Evolutionary conservation across 1,139 yeast species (phyloP), one percentile per base, ranked within the genome.

Genomic region (Protomyces arabidopsidicola): DNA sequence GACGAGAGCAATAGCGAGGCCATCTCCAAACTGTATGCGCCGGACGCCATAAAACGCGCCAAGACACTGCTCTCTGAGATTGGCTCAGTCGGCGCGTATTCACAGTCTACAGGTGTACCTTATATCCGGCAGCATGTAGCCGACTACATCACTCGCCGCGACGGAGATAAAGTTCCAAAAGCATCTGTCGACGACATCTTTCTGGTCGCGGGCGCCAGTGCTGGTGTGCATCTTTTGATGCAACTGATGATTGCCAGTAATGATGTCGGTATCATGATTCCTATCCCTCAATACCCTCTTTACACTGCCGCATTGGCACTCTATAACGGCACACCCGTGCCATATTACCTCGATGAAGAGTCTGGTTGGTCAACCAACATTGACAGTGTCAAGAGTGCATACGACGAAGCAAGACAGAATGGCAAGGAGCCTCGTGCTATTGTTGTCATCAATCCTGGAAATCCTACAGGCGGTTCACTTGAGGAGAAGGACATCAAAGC

Each of bases 281-380:
- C 98, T 45, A 91, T 93, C 69, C 98, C 98, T 14, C 98, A 93
- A 77, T 93, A 95, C 74, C 98, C 98, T 3, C 81, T 95, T 67
- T 93, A 93, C 77, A 90, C 98, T 5, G 98, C 98, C 18, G 81
- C 96, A 4, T 81, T 95, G 71, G 87, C 97, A 2, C 79, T 93
- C 71, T 87, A 87, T 72, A 84, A 88, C 71, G 84, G 97, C 16
- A 82, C 85, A 42, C 88, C 96, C 9, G 80, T 93, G 62, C 95
- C 96, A n/a, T 95, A 93, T 76, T 89, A 82, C 72, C 79, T 93
- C 68, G 86, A 90, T 69, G 98, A 93, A 76, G 76, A 79, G 45
- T 78, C 84, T 57, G 82, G 84, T 69, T 95, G 98, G 98, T 84
- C 93, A 35, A 85, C 95, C 6, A 84, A 88, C 71, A 83, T 95